Conservation (phyloP, 1,139 yeast genomes). For the Kodamaea sp. region DNA sequence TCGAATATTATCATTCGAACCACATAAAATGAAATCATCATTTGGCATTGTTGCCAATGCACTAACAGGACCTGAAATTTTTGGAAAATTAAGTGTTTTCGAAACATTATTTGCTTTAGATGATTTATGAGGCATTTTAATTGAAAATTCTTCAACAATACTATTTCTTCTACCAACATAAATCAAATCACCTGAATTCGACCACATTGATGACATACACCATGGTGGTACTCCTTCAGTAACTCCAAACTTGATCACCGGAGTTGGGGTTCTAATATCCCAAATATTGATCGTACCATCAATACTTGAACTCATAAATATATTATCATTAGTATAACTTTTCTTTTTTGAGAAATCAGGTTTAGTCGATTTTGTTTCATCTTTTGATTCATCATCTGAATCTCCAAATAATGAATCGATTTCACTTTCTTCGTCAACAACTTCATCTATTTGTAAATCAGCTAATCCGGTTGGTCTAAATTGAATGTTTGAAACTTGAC, state of each 20-base stretch:
- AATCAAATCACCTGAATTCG: constrained; percentile 71
- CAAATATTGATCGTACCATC: constrained; percentile 83
- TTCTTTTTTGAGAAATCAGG: constrained; percentile 13
- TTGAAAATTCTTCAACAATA: constrained; percentile 78
- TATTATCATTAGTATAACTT: constrained; percentile 44
- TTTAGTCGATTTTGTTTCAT: constrained; percentile 16
- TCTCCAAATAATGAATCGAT: constrained; percentile 81
- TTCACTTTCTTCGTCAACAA: constrained; percentile 52
- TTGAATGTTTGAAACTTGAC: constrained; percentile 77
- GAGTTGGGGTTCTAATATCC: constrained; percentile 63
- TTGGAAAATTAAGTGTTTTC: constrained; percentile 69
- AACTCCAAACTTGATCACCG: constrained; percentile 52
- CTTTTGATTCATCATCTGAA: constrained; percentile 54
- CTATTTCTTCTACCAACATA: constrained; percentile 90
- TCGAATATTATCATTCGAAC: constrained; percentile 85
- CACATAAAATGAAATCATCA: constrained; percentile 74
- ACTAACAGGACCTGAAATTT: constrained; percentile 89
- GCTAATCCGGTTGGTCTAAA: constrained; percentile 72
- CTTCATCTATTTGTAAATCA: constrained; percentile 23
- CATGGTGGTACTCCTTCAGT: constrained; percentile 83
- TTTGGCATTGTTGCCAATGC: constrained; percentile 80
- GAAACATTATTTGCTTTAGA: constrained; percentile 43
- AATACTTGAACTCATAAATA: constrained; percentile 76
- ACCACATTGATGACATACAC: constrained; percentile 95
- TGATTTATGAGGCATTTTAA: constrained; percentile 53